Conservation (phyloP, 2,329 filamentous ascomycete species). For the Cladosporium sphaerospermum region DNA sequence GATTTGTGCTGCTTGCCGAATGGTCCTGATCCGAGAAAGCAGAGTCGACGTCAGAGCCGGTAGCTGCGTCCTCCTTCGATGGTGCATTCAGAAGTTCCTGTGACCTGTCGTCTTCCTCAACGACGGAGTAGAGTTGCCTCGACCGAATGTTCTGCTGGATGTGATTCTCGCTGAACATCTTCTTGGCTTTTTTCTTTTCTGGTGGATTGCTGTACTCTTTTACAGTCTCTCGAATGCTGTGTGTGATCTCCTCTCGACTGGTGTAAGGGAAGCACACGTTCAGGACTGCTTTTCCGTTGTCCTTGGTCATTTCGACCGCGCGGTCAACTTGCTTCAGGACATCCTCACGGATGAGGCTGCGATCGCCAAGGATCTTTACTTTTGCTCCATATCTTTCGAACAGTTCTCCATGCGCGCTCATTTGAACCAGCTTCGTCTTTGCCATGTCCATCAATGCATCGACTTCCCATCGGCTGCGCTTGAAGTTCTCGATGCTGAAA, state of each 20-base stretch:
- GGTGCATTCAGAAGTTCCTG: not conserved
- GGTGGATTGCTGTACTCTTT: constrained; percentile 72
- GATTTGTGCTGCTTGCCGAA: constrained; percentile 8
- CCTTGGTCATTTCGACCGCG: constrained; percentile 77
- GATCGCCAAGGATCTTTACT: constrained; percentile 77
- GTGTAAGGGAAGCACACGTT: constrained; percentile 99
- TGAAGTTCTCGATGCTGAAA: constrained; percentile 99
- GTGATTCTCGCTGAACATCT: constrained; percentile 12
- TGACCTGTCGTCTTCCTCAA: constrained; percentile 44
- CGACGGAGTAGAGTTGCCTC: constrained; percentile 11
- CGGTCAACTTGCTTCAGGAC: constrained; percentile 83
- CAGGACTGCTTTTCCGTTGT: constrained; percentile 70
- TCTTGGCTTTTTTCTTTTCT: constrained; percentile 46
- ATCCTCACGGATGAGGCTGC: constrained; percentile 76
- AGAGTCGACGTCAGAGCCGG: constrained; percentile 9
- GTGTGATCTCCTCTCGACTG: constrained; percentile 88
- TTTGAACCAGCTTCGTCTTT: constrained; percentile 85
- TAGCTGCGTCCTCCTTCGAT: not conserved
- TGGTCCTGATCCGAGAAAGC: constrained; percentile 15
- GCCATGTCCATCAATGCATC: constrained; percentile 97
- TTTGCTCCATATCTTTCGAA: constrained; percentile 87
- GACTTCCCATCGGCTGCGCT: constrained; percentile 91
- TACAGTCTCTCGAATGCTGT: constrained; percentile 80
- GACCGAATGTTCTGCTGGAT: constrained; percentile 60
- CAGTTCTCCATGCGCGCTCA: constrained; percentile 87